phyloP scores from a whole-genome alignment of 306 rosid species.

The Datisca glomerata region DNA sequence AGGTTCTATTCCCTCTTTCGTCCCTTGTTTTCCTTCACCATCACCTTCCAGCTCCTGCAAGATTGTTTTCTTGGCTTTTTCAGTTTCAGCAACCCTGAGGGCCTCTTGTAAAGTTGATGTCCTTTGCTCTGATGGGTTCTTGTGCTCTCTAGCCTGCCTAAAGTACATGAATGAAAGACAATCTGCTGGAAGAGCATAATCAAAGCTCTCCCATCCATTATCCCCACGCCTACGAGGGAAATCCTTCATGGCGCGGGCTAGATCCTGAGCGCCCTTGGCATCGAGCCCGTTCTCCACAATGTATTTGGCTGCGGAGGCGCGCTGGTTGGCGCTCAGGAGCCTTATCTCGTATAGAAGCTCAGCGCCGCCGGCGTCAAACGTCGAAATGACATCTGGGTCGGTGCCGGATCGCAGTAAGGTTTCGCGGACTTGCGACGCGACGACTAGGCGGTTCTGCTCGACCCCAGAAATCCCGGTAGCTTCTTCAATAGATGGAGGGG shows the following conservation, averaged over 20 bases:
- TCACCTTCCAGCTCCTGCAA: constrained; percentile 22
- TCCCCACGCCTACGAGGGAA: constrained; percentile 58
- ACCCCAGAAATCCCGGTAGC: constrained; percentile 58
- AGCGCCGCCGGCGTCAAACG: constrained; percentile 58
- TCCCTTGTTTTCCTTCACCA: neutral
- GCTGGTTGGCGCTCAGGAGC: constrained; percentile 40
- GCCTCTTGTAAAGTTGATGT: constrained; percentile 40
- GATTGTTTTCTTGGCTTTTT: constrained; percentile 32
- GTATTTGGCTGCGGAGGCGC: constrained; percentile 47
- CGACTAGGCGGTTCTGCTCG: constrained; percentile 63
- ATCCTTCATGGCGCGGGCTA: constrained; percentile 74
- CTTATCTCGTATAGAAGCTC: constrained; percentile 61
- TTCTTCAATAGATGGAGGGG: constrained; percentile 59
- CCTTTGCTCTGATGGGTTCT: constrained; percentile 30
- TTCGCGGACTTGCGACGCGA: constrained; percentile 64
- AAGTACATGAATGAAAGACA: constrained; percentile 59
- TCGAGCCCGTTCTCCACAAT: constrained; percentile 32
- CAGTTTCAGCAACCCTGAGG: constrained; percentile 32
- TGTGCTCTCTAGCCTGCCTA: constrained; percentile 51
- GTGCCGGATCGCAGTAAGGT: constrained; percentile 39
- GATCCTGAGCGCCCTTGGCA: constrained; percentile 38
- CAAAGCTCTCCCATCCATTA: constrained; percentile 54
- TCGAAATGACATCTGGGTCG: constrained; percentile 28
- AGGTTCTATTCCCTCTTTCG: neutral
- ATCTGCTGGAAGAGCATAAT: constrained; percentile 53